Percentiles rank a stretch among this genome's conserved stretches.
Conservation (phyloP, 2,329 filamentous ascomycete species). For the Aspergillus glaucus region DNA sequence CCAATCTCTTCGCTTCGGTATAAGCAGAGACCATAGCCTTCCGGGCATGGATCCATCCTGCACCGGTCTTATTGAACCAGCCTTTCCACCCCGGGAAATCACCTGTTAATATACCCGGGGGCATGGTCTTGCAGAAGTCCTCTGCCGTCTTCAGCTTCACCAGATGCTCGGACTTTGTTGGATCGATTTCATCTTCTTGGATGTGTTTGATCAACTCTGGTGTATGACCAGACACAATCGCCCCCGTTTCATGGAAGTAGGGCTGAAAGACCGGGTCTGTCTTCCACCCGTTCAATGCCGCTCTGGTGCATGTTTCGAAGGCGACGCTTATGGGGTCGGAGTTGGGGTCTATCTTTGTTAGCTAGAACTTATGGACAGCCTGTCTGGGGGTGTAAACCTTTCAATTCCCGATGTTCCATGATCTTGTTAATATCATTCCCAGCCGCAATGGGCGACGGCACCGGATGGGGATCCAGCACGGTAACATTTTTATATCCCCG, state of each 20-base stretch:
- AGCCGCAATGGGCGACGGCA: slow-evolving; percentile 44
- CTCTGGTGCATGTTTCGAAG: slow-evolving; percentile 17
- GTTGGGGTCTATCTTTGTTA: slow-evolving; percentile 7
- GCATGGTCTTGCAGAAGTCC: slow-evolving; percentile 48
- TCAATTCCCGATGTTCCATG: slow-evolving; percentile 30
- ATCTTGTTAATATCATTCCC: slow-evolving; percentile 50
- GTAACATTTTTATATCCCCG: slow-evolving; percentile 45
- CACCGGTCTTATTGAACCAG: slow-evolving; percentile 34
- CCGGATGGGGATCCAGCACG: slow-evolving; percentile 42
- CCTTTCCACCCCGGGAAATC: slow-evolving; percentile 48
- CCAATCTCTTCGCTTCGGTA: slow-evolving; percentile 40
- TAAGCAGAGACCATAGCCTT: slow-evolving; percentile 44
- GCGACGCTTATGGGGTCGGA: slow-evolving; percentile 14
- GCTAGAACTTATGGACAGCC: background rate
- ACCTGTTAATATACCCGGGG: slow-evolving; percentile 46
- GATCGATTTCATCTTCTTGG: slow-evolving; percentile 28
- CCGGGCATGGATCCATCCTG: slow-evolving; percentile 51
- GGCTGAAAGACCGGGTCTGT: slow-evolving; percentile 41
- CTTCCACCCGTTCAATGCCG: slow-evolving; percentile 36
- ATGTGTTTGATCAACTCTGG: slow-evolving; percentile 34
- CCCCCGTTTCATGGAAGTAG: slow-evolving; percentile 43
- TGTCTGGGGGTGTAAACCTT: slow-evolving; percentile 20
- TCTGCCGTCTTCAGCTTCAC: slow-evolving; percentile 36
- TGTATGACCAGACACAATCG: slow-evolving; percentile 37
- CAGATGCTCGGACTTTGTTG: slow-evolving; percentile 23